A percentile compares a stretch with the other conserved stretches of the same genome.
Conservation (phyloP, 495 filamentous ascomycete species). For the Filosporella fistucella region DNA sequence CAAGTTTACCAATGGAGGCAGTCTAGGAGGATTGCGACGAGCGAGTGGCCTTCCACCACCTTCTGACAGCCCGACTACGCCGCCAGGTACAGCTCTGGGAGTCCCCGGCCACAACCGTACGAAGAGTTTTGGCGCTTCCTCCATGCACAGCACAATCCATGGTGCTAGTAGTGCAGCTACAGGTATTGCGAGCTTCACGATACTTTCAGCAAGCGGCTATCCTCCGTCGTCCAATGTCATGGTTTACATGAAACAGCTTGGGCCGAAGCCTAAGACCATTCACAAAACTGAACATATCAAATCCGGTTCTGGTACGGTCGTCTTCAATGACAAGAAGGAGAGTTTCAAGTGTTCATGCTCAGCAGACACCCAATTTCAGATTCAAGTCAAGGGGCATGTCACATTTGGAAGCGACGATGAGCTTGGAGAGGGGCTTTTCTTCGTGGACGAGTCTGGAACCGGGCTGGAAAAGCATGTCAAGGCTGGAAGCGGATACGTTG, state of each 20-base stretch:
- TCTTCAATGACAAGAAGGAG: conserved; percentile 59
- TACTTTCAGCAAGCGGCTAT: conserved; percentile 77
- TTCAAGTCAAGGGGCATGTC: conserved; percentile 78
- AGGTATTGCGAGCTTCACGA: conserved; percentile 75
- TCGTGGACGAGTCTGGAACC: conserved; percentile 75
- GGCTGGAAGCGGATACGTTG: conserved; percentile 63
- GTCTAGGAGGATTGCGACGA: neutral
- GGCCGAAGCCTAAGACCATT: conserved; percentile 67
- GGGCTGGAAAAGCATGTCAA: conserved; percentile 69
- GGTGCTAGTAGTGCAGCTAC: conserved; percentile 44
- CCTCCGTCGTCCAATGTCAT: conserved; percentile 76
- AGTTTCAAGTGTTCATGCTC: conserved; percentile 72
- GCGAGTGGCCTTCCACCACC: neutral
- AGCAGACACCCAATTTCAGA: conserved; percentile 79
- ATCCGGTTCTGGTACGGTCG: conserved; percentile 49
- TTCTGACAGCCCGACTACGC: conserved; percentile 22
- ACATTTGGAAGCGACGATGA: conserved; percentile 76
- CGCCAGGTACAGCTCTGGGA: conserved; percentile 36
- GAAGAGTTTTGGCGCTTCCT: conserved; percentile 62
- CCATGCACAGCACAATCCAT: conserved; percentile 47
- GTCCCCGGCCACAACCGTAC: conserved; percentile 54
- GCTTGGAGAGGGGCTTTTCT: conserved; percentile 82
- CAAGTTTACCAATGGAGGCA: conserved; percentile 6
- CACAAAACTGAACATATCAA: conserved; percentile 86
- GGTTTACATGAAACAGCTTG: conserved; percentile 63